Evolutionary conservation across 345 rosid genomes (phyloP), one percentile per base, ranked within the genome.

Genomic region (Lenwebbia sp.): DNA sequence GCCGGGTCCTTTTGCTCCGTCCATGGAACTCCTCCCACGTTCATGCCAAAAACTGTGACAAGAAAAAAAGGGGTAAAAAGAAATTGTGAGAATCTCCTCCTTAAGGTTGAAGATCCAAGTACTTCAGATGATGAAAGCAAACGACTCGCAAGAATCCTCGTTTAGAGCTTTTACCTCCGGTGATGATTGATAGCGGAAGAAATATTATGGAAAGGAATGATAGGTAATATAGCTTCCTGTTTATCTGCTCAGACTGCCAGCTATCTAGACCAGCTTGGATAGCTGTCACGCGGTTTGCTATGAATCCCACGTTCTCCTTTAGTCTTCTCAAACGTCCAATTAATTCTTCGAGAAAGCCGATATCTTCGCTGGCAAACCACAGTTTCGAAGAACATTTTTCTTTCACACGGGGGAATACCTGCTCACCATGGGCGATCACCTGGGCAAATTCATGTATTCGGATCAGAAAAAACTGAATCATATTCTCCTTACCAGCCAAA

Each of bases 21-120:
- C 99, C 99, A 98, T 40, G 99, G 99, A 90, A 98, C 99, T 85
- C 99, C 99, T 74, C 99, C 99, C 85, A 98, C 99, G 15, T 98
- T 98, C 99, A 98, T 97, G 86, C 99, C 99, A 62, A 98, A 96
- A 54, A 96, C 99, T 98, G 93, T 84, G 76, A 83, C 19, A 12
- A 65, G 81, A 28, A 23, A 54, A 22, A 40, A 25, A 14, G 30
- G 47, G 12, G 49, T 14, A 52, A 44, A 19, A 33, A 22, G 49
- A 41, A 47, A 0, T 2, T 37, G 81, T 70, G 47, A 70, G 21
- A 15, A 52, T 50, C 56, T 82, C 23, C 86, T 76, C 44, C 65
- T 40, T 52, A 82, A 44, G 57, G 47, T 70, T 41, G 1, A 50
- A 53, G 49, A 54, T 82, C 26, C 13, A 22, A 76, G 14, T 83